Base-by-base conservation (phyloP, 2,329 filamentous ascomycete genomes). In the Fusarium protoensiforme region DNA sequence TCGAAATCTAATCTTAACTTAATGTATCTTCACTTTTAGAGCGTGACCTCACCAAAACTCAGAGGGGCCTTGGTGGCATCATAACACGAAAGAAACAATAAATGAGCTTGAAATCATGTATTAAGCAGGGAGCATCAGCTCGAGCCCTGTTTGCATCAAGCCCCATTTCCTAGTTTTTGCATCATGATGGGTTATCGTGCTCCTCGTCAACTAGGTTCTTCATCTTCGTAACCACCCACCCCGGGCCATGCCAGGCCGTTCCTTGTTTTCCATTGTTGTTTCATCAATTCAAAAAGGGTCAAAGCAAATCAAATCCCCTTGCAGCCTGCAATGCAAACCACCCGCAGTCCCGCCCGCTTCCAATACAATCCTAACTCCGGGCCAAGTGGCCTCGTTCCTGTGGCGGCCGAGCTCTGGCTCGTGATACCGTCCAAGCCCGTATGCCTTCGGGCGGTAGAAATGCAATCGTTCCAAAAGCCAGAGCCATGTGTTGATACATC, bases 401-500 rank as follows among this genome's bases (percentile, higher is more conserved):
- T 60, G 57, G 62, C 62, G 58, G 67, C 62, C 69, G 73, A 63
- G 64, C 60, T 61, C 64, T 54, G 33, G 39, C 66, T 65, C 71
- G 22, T 43, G 66, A 69, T 69, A 69, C 53, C 68, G 65, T 70
- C 59, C 53, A 70, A 75, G 63, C 65, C 57, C 53, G 62, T 65
- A 57, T 64, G 64, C 62, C 59, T 24, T 27, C 35, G 65, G 66
- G 67, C 67, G 66, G 65, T 54, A 68, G 57, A 78, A 78, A 75
- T 69, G 56, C 72, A 65, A 71, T 69, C 56, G 58, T 71, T 65
- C 57, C 51, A 74, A 72, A 73, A 72, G 59, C 67, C 61, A 59
- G 64, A 77, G 68, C 66, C 61, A 76, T 75, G 75, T 81, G 75
- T 81, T 51, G 75, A 75, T 81, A 81, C 78, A 80, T 78, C 72